phyloP scores from a whole-genome alignment of 2,329 filamentous ascomycete genomes.

The Dothistroma septosporum region DNA sequence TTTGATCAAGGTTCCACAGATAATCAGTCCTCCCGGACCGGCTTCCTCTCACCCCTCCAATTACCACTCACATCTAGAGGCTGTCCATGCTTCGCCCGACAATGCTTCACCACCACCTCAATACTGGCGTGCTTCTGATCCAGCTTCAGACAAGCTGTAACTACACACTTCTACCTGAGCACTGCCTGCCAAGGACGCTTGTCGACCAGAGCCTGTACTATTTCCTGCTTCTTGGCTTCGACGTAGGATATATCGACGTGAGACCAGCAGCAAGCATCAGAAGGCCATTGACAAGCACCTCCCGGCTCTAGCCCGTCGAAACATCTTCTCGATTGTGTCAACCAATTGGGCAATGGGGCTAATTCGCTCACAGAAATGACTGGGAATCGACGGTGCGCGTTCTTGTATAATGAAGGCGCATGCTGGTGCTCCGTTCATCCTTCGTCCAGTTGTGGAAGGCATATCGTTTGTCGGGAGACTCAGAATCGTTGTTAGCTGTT shows the following conservation, averaged over 20 bases:
- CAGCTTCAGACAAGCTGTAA: background rate
- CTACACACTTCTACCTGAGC: background rate
- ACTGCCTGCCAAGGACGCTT: background rate
- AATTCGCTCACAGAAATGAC: background rate
- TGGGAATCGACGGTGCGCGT: background rate
- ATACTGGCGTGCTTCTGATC: background rate
- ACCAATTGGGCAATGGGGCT: background rate
- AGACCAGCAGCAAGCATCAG: background rate
- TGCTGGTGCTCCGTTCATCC: background rate
- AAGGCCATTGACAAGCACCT: background rate
- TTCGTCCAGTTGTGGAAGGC: background rate
- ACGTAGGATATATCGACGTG: background rate
- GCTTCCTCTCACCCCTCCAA: background rate
- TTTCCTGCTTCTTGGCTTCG: background rate
- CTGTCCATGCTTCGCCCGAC: background rate
- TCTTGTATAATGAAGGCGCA: background rate
- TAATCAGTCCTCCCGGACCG: background rate
- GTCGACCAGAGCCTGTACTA: background rate
- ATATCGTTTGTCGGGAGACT: background rate
- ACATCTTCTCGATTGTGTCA: background rate
- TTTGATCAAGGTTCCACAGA: no score
- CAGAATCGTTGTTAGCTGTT: background rate
- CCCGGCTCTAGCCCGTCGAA: background rate
- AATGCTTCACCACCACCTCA: background rate
- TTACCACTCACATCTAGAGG: background rate